Percentiles rank a stretch among this genome's conserved stretches.
phyloP scores from a whole-genome alignment of 1,139 yeast species.

The Sugiyamaella japonica region DNA sequence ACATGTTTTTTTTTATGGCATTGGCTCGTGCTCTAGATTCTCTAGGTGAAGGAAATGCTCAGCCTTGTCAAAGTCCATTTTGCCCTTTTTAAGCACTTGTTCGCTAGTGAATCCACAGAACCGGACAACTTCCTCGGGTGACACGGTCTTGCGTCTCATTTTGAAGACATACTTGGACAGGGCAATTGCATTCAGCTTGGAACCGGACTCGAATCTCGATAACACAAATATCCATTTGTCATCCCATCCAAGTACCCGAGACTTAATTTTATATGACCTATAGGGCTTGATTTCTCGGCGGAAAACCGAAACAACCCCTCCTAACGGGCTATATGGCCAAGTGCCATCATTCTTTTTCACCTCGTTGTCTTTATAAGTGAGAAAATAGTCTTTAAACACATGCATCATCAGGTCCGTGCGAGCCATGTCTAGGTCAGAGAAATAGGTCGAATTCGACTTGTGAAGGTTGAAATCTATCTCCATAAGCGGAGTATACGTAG shows the following conservation, averaged over 20 bases:
- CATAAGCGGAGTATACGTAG: constrained; percentile 66
- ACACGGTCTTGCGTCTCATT: constrained; percentile 66
- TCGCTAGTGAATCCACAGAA: constrained; percentile 58
- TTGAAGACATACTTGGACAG: constrained; percentile 81
- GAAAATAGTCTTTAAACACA: constrained; percentile 46
- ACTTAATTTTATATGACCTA: constrained; percentile 54
- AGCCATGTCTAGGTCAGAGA: constrained; percentile 78
- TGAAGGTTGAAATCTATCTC: constrained; percentile 87
- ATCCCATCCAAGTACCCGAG: constrained; percentile 80
- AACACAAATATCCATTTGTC: constrained; percentile 78
- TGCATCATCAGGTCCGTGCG: constrained; percentile 62
- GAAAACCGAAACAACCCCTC: constrained; percentile 66
- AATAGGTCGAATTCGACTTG: constrained; percentile 84
- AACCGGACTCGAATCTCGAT: constrained; percentile 55
- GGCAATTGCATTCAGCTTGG: constrained; percentile 56
- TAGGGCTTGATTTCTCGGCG: constrained; percentile 72
- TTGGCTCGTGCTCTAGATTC: constrained; percentile 33
- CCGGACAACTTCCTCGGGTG: constrained; percentile 59
- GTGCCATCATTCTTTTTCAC: constrained; percentile 44
- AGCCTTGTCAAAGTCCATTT: constrained; percentile 42
- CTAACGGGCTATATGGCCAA: constrained; percentile 77
- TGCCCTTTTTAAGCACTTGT: constrained; percentile 48
- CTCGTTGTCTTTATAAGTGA: constrained; percentile 36
- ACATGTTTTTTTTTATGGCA: constrained; percentile 3
- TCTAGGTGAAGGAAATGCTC: constrained; percentile 41